Evolutionary conservation across 2,329 filamentous ascomycete species (phyloP).

Genomic region (Ambrosiella beaveri): DNA sequence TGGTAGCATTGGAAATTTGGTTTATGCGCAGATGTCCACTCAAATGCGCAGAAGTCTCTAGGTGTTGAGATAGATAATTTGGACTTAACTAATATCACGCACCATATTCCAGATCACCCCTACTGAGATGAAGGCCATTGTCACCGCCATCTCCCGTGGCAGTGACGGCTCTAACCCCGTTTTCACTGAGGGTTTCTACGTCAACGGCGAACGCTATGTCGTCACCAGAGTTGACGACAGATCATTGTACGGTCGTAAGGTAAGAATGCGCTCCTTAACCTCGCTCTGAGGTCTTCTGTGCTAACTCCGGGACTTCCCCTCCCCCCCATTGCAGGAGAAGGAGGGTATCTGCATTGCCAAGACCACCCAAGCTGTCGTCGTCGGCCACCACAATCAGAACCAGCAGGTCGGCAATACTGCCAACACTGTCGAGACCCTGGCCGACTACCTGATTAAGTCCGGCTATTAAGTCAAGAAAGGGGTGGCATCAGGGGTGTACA

Average conservation of each 20-base stretch:
- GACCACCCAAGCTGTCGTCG: slow-evolving; percentile 73
- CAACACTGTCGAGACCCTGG: slow-evolving; percentile 64
- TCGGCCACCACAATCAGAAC: slow-evolving; percentile 68
- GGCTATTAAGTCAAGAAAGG: slow-evolving; percentile 44
- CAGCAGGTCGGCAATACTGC: slow-evolving; percentile 59
- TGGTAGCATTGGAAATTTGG: too few species aligned
- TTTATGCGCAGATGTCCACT: too few species aligned
- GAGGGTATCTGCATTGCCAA: slow-evolving; percentile 70
- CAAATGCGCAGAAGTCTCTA: too few species aligned
- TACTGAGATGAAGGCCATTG: slow-evolving; percentile 41
- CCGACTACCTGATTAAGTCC: slow-evolving; percentile 66
- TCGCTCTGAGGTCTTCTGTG: background rate
- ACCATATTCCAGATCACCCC: slow-evolving; percentile 16
- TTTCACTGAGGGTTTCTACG: slow-evolving; percentile 54
- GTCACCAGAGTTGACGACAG: slow-evolving; percentile 58
- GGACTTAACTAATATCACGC: background rate
- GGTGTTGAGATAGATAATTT: too few species aligned
- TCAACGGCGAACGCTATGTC: slow-evolving; percentile 65
- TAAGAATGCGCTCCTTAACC: slow-evolving; percentile 24
- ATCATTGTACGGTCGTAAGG: slow-evolving; percentile 74
- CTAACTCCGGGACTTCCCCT: background rate
- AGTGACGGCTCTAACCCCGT: slow-evolving; percentile 42
- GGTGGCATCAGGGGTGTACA: background rate
- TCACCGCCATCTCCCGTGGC: slow-evolving; percentile 31
- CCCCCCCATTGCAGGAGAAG: slow-evolving; percentile 37